A percentile compares a stretch with the other conserved stretches of the same genome.
phyloP scores from a whole-genome alignment of 495 filamentous ascomycete genomes.

The Xylaria scruposa region DNA sequence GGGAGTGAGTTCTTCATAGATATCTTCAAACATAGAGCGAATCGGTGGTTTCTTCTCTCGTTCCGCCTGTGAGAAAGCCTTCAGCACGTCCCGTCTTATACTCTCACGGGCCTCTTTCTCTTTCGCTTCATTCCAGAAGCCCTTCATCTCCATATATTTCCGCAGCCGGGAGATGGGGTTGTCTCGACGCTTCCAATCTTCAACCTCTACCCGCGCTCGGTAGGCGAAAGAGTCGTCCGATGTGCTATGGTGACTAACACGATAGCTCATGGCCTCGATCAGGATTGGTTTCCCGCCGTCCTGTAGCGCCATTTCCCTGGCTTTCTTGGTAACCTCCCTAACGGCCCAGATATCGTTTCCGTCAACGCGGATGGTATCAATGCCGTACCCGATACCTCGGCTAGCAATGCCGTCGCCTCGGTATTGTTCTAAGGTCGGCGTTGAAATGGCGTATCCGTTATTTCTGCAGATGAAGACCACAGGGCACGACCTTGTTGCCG shows the following conservation, averaged over 20 bases:
- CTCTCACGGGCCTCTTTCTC: constrained; percentile 74
- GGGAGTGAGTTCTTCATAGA: constrained; percentile 87
- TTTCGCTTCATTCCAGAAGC: constrained; percentile 81
- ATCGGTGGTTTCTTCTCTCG: constrained; percentile 87
- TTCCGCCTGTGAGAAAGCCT: constrained; percentile 87
- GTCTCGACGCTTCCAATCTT: constrained; percentile 96
- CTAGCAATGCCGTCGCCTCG: constrained; percentile 96
- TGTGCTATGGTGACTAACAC: constrained; percentile 95
- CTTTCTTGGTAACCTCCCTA: constrained; percentile 79
- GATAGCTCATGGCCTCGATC: constrained; percentile 97
- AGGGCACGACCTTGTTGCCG: constrained; percentile 89
- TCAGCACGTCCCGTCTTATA: constrained; percentile 75
- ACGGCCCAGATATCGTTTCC: constrained; percentile 98
- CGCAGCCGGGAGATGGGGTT: constrained; percentile 91
- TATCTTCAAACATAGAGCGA: constrained; percentile 78
- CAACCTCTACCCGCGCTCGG: constrained; percentile 89
- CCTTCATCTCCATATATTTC: constrained; percentile 87
- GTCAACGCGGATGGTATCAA: constrained; percentile 95
- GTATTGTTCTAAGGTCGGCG: constrained; percentile 94
- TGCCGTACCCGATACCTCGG: constrained; percentile 93
- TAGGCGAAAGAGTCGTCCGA: constrained; percentile 98
- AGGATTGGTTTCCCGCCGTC: constrained; percentile 82
- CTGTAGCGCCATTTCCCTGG: constrained; percentile 75
- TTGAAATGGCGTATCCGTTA: constrained; percentile 96
- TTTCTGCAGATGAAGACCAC: constrained; percentile 96